Evolutionary conservation across 495 filamentous ascomycete genomes (phyloP), one percentile per base, ranked within the genome.

Genomic region (Xanthoparmelia taractica): DNA sequence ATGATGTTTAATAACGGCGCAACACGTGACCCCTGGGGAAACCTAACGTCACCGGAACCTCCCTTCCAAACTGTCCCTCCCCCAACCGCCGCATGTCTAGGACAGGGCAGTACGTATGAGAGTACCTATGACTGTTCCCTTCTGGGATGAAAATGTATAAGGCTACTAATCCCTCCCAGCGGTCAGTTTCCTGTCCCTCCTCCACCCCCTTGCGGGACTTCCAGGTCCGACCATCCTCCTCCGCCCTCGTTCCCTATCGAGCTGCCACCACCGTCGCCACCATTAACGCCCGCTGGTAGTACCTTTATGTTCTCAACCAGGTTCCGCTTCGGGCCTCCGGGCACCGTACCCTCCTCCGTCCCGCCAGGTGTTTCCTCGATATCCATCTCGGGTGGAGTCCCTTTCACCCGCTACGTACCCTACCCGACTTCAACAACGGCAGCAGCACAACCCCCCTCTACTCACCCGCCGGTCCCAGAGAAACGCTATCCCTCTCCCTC

Each of bases 251-350:
- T 47, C 11, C 40, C 38, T 13, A 12, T 23, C 27, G 33, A 29
- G 33, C 38, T 59, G 29, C 58, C 58, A 12, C 40, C 40, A 59
- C 58, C 58, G 8, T 59, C 58, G 8, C 58, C 58, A 34, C 27
- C 38, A 45, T 34, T 27, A 33, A 29, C 2, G 20, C 40, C 40
- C 18, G 7, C 40, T 17, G 13, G 23, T 17, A 25, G 47, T 4
- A 12, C 23, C 11, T 50, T 15, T 50, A 25, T 23, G 12, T 50
- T 50, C 47, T 50, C 47, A 50, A 29, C 47, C 47, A 29, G 23
- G n/a, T 1, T 47, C 12, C 23, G 25, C 23, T 50, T 50, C 47
- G 47, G 12, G 12, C 23, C 11, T 29, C 47, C 47, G 25, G 47
- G 10, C 45, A 48, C 2, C 45, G 45, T 23, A 50, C 0, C 23